phyloP scores from a whole-genome alignment of 78 protist genomes.

The Dictyostelium discoideum region DNA sequence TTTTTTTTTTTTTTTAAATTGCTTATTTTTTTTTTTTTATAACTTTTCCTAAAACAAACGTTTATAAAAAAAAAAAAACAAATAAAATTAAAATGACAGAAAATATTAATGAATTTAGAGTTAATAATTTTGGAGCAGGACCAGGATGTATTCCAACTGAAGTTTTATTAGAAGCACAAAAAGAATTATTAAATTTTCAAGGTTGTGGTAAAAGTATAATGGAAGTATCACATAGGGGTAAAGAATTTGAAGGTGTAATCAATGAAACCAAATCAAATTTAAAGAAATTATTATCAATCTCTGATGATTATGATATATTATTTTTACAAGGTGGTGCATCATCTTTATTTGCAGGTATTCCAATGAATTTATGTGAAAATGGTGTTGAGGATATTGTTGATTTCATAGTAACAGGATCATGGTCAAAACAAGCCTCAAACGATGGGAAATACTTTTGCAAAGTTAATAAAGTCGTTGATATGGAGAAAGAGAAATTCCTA shows the following conservation, averaged over 20 bases:
- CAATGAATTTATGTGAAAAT: conserved; percentile 91
- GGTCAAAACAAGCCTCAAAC: conserved; percentile 94
- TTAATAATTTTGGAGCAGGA: conserved; percentile 95
- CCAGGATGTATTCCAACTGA: conserved; percentile 94
- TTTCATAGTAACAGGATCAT: conserved; percentile 95
- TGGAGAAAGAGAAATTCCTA: conserved; percentile 36
- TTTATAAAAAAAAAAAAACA: too few relatives aligned
- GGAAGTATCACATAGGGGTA: conserved; percentile 92
- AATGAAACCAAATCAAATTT: conserved; percentile 66
- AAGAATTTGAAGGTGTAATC: conserved; percentile 65
- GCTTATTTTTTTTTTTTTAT: too few relatives aligned
- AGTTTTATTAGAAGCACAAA: conserved; percentile 88
- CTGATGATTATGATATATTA: conserved; percentile 93
- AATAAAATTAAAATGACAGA: neutral
- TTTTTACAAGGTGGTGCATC: conserved; percentile 98
- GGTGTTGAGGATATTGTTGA: conserved; percentile 75
- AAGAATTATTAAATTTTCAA: conserved; percentile 86
- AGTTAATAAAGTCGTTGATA: conserved; percentile 80
- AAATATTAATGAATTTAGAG: conserved; percentile 24
- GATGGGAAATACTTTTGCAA: conserved; percentile 88
- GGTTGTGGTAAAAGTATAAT: conserved; percentile 92
- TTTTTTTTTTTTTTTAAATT: too few relatives aligned
- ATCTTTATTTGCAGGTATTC: conserved; percentile 94
- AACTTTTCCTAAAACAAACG: too few relatives aligned
- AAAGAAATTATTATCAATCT: conserved; percentile 82